These are phyloP conservation scores for Blastobotrys attinorum DNA, from an alignment of 805 yeast genomes.

Conservation along the genomic window DNA sequence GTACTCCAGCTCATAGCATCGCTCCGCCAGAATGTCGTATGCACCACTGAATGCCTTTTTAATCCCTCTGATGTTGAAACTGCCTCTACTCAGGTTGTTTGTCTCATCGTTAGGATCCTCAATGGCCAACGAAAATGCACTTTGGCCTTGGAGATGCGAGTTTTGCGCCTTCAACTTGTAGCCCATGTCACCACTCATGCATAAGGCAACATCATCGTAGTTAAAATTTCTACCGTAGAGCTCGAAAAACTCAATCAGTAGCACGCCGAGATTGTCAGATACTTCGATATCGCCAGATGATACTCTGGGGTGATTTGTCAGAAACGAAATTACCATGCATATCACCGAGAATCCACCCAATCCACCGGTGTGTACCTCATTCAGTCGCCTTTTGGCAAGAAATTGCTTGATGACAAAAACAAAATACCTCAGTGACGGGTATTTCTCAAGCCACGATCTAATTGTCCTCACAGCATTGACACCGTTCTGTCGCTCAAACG, in stretches of 20 bases:
- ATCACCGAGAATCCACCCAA: conserved; percentile 92
- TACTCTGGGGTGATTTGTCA: conserved; percentile 71
- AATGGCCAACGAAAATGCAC: conserved; percentile 58
- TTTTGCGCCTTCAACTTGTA: conserved; percentile 54
- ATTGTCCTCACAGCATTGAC: conserved; percentile 74
- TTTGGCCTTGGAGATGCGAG: conserved; percentile 40
- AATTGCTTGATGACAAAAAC: conserved; percentile 82
- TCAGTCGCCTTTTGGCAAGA: conserved; percentile 64
- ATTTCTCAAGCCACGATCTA: conserved; percentile 58
- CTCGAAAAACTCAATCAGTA: conserved; percentile 86
- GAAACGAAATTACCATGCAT: conserved; percentile 72
- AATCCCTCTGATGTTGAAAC: conserved; percentile 70
- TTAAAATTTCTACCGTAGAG: conserved; percentile 85
- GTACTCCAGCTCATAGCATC: conserved; percentile 63
- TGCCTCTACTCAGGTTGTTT: conserved; percentile 83
- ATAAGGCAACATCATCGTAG: conserved; percentile 68
- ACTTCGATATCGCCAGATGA: conserved; percentile 59
- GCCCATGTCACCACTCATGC: conserved; percentile 48
- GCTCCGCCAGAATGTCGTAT: conserved; percentile 62
- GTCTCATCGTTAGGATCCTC: conserved; percentile 81
- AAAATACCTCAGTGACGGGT: conserved; percentile 76
- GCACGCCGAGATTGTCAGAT: conserved; percentile 70
- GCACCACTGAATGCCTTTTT: conserved; percentile 88
- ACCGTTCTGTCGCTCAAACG: conserved; percentile 82
- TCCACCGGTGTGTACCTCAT: conserved; percentile 89